phyloP scores from a whole-genome alignment of 768 basidiomycete genomes.

The Leccinellum rugosiceps region DNA sequence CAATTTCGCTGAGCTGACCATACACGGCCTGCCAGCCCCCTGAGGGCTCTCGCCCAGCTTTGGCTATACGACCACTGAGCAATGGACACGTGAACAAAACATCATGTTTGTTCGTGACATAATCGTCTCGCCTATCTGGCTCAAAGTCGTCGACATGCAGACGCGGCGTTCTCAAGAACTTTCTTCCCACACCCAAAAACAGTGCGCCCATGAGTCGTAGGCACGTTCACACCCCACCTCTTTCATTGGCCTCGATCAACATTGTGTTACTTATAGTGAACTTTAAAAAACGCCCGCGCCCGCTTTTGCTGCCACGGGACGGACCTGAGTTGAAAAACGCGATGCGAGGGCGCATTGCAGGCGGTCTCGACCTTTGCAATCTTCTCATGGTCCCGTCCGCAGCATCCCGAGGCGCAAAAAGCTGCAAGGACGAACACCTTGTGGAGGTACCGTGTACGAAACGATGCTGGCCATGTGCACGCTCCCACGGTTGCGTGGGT shows the following conservation, averaged over 20 bases:
- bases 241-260: slow-evolving; percentile 22
- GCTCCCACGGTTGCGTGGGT: slow-evolving; percentile 1
- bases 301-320: neutral
- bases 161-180: slow-evolving; percentile 25
- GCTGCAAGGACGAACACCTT: neutral
- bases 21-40: neutral
- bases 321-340: neutral
- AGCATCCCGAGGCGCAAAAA: neutral
- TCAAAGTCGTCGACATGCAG: slow-evolving; percentile 22
- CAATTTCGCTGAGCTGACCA: slow-evolving; percentile 10
- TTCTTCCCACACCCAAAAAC: slow-evolving; percentile 26
- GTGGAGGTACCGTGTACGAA: slow-evolving; percentile 9
- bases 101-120: slow-evolving; percentile 20
- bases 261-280: slow-evolving; percentile 19
- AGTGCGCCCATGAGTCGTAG: slow-evolving; percentile 15
- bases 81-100: neutral
- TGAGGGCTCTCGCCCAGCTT: neutral
- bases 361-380: slow-evolving; percentile 2
- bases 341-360: neutral
- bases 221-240: slow-evolving; percentile 32
- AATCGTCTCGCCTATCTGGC: slow-evolving; percentile 16
- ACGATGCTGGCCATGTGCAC: neutral
- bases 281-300: slow-evolving; percentile 16
- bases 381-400: neutral
- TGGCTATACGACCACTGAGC: neutral